Conservation (phyloP, 495 filamentous ascomycete species). For the Chaetomium fimeti region DNA sequence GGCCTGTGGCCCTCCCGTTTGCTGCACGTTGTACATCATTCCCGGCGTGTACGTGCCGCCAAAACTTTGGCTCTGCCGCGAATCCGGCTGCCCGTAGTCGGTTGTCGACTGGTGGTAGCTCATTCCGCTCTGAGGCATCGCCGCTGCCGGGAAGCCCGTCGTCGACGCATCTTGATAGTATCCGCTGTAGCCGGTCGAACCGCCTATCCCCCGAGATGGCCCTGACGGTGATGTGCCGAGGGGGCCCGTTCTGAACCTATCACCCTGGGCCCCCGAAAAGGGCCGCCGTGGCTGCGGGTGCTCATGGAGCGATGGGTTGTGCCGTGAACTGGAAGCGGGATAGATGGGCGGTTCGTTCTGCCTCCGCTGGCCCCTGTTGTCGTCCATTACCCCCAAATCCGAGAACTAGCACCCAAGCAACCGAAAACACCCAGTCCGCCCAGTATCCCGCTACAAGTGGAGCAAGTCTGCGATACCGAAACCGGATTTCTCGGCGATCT, state of each 20-base stretch:
- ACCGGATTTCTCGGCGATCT: slow-evolving; percentile 54
- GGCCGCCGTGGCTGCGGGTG: slow-evolving; percentile 45
- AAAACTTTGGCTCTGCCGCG: slow-evolving; percentile 50
- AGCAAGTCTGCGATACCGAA: slow-evolving; percentile 50
- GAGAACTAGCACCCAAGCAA: slow-evolving; percentile 42
- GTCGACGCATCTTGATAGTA: slow-evolving; percentile 56
- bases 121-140: slow-evolving; percentile 50
- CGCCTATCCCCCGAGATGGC: slow-evolving; percentile 41
- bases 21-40: slow-evolving; percentile 78
- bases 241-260: slow-evolving; percentile 51
- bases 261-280: slow-evolving; percentile 42
- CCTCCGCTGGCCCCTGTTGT: slow-evolving; percentile 63
- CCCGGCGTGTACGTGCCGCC: slow-evolving; percentile 51
- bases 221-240: slow-evolving; percentile 46
- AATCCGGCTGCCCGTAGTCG: slow-evolving; percentile 52
- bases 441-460: slow-evolving; percentile 60
- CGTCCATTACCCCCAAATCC: slow-evolving; percentile 64
- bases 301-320: slow-evolving; percentile 42
- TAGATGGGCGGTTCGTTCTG: slow-evolving; percentile 62
- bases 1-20: slow-evolving; percentile 57
- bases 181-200: slow-evolving; percentile 53
- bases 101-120: slow-evolving; percentile 49
- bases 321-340: slow-evolving; percentile 45
- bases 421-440: slow-evolving; percentile 45
- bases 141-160: slow-evolving; percentile 43